Conservation (phyloP, 805 yeast genomes). For the Clavispora vitiphila region DNA sequence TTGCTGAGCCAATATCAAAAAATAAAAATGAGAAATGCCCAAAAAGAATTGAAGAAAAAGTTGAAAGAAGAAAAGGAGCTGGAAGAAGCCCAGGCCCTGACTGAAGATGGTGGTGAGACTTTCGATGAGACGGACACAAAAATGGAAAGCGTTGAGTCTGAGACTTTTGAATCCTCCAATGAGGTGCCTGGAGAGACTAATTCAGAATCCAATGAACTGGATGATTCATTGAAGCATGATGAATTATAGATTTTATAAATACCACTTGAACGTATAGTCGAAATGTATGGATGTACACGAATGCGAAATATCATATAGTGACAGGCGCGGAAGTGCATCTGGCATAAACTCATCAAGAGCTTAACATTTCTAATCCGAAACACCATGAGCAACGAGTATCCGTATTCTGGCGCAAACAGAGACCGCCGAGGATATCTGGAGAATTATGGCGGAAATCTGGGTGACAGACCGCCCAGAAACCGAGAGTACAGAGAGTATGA, state of each 20-base stretch:
- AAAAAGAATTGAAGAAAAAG: slow-evolving; percentile 29
- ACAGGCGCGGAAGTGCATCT: neutral
- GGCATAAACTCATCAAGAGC: neutral
- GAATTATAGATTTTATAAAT: slow-evolving; percentile 1
- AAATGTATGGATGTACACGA: neutral
- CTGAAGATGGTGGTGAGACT: slow-evolving; percentile 6
- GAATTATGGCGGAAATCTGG: neutral
- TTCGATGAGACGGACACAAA: slow-evolving; percentile 5
- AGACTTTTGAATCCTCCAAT: neutral
- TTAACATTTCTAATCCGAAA: neutral
- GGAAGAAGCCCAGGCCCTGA: slow-evolving; percentile 6
- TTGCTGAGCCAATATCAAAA: slow-evolving; percentile 26
- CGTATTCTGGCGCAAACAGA: neutral
- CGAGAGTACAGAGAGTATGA: neutral
- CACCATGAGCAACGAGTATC: neutral
- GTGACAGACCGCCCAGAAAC: neutral
- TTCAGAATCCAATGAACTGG: neutral
- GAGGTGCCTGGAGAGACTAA: neutral
- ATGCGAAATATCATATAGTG: neutral
- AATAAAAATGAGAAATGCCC: slow-evolving; percentile 26
- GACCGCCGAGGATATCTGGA: neutral
- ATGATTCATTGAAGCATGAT: slow-evolving; percentile 1
- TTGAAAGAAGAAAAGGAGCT: slow-evolving; percentile 23
- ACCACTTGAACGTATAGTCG: neutral
- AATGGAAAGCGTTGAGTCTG: slow-evolving; percentile 2